phyloP scores from a whole-genome alignment of 345 rosid species.

The Eucalyptus sp. region DNA sequence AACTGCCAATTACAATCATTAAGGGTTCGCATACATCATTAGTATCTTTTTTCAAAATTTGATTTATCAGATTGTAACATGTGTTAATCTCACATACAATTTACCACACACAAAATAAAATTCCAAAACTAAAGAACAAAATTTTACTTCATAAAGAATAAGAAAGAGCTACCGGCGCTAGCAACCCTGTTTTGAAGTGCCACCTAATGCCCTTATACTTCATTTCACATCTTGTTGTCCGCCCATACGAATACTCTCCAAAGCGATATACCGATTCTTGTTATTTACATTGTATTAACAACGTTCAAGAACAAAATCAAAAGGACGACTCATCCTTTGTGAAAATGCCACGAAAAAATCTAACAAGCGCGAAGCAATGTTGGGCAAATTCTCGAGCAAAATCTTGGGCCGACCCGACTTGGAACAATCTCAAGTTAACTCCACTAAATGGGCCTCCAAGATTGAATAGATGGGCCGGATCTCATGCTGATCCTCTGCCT shows the following conservation, averaged over 20 bases:
- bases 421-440: background rate
- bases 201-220: background rate
- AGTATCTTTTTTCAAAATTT: background rate
- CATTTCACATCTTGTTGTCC: background rate
- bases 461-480: background rate
- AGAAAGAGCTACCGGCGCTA: background rate
- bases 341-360: background rate
- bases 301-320: background rate
- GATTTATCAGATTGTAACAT: background rate
- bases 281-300: background rate
- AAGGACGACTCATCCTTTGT: background rate
- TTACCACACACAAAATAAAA: background rate
- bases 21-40: background rate
- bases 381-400: background rate
- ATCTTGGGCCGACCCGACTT: background rate
- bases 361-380: background rate
- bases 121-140: background rate
- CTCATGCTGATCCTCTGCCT: background rate
- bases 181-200: fast-evolving
- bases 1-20: background rate
- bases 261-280: background rate
- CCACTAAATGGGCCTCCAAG: background rate
- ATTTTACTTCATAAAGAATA: background rate
- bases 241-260: background rate
- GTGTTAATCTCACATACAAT: background rate